Base-by-base conservation (phyloP, 352 stramenopile genomes). In the Phytophthora macrochlamydospora region DNA sequence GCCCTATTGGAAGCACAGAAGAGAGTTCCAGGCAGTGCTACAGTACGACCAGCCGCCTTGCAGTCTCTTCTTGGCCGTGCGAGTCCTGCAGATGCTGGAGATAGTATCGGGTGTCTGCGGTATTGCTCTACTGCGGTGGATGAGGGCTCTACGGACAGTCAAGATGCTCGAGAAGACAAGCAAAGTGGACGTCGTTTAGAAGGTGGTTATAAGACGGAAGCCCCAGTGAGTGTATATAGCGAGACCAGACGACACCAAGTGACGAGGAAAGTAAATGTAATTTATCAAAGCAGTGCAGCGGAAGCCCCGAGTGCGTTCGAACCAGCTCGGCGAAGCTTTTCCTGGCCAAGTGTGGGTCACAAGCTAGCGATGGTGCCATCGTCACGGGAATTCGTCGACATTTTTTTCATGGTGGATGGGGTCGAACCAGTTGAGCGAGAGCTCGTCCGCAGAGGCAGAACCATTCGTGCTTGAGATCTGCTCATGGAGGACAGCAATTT, bases 1-100 rank as follows among this genome's bases (percentile, higher is more conserved):
- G 43, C 75, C 77, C 1, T 80, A 78, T 51, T 76, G 69, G 55
- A 66, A 73, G 31, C 73, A 80, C 62, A 51, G 69, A 24, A 62
- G 52, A 3, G 61, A 76, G 45, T 78, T 80, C 37, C 69, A 76
- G 51, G 42, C 48, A 2, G 42, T 80, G 28, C 38, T 80, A 28
- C 54, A 57, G 32, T 58, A 62, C 8, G 56, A 65, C 32, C 50
- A 63, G 7, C 48, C 68, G 33, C 58, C 68, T 2, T 75, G 56
- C n/a, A 69, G 56, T 58, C 55, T 79, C 35, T 54, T 67, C 18
- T 62, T 70, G 6, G 51, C 31, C 1, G 59, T 61, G 32, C 59
- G 55, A 30, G 69, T 67, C 11, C 58, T 80, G 28, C 56, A 77
- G 18, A 11, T 80, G 54, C 51, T 77, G 43, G 67, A 75, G 44